Conservation (phyloP, 345 rosid species). For the Eucalyptus coolabah region DNA sequence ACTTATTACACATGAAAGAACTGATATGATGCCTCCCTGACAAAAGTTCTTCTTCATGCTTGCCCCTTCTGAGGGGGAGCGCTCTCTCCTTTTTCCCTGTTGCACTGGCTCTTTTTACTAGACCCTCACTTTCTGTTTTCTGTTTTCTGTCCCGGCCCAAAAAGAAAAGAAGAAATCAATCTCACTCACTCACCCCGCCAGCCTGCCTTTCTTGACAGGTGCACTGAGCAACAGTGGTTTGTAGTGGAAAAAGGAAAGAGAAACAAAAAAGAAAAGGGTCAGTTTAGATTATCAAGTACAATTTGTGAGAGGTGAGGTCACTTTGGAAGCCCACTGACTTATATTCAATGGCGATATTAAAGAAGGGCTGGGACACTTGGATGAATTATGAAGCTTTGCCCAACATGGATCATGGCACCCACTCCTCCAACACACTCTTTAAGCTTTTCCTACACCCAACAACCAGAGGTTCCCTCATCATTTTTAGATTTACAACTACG, state of each 20-base stretch:
- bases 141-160: not conserved
- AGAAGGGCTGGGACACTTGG: not conserved
- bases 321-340: not conserved
- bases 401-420: not conserved
- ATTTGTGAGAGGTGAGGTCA: not conserved
- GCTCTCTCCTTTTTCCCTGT: not conserved
- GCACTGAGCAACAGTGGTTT: not conserved
- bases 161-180: not conserved
- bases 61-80: not conserved
- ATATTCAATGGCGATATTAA: not conserved
- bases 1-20: not conserved
- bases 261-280: not conserved
- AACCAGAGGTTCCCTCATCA: not conserved
- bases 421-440: constrained; percentile 5
- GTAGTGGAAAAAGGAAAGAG: not conserved
- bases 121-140: not conserved
- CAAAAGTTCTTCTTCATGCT: not conserved
- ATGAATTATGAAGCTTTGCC: not conserved
- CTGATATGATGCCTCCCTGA: not conserved
- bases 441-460: not conserved
- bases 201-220: not conserved
- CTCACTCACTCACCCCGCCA: not conserved
- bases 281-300: not conserved
- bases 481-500: not conserved
- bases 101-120: not conserved